Conservation (phyloP, 441 rosid species). For the Erodium moschatum region DNA sequence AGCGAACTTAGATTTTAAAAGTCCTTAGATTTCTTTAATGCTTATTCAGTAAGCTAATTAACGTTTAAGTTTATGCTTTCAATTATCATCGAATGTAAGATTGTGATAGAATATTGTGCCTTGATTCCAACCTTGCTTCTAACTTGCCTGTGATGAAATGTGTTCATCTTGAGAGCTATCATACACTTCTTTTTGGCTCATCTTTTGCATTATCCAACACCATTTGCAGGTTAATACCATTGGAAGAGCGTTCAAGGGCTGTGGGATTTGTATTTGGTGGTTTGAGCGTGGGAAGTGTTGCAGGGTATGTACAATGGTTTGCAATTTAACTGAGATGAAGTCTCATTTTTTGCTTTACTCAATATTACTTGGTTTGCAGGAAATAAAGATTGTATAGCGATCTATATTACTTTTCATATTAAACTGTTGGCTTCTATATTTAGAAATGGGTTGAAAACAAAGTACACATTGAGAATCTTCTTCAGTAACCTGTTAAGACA, state of each 20-base stretch:
- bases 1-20: too few relatives aligned
- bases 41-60: too few relatives aligned
- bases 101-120: too few relatives aligned
- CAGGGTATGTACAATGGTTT: constrained; percentile 52
- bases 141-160: not conserved
- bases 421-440: not conserved
- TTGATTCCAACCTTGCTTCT: too few relatives aligned
- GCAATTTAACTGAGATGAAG: constrained; percentile 14
- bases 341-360: constrained; percentile 11
- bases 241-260: constrained; percentile 86
- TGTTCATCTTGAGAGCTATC: constrained; percentile 8
- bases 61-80: too few relatives aligned
- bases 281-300: constrained; percentile 79
- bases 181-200: constrained; percentile 13
- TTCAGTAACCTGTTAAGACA: not conserved
- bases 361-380: not conserved
- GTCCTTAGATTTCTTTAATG: too few relatives aligned
- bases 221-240: constrained; percentile 63
- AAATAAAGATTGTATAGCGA: not conserved
- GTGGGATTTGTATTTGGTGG: constrained; percentile 94
- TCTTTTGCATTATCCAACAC: constrained; percentile 19
- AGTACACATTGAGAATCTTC: not conserved
- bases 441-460: not conserved
- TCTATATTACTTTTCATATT: not conserved
- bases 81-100: too few relatives aligned